Evolutionary conservation across 2,329 filamentous ascomycete genomes (phyloP).

Genomic region (Fusarium sp.): DNA sequence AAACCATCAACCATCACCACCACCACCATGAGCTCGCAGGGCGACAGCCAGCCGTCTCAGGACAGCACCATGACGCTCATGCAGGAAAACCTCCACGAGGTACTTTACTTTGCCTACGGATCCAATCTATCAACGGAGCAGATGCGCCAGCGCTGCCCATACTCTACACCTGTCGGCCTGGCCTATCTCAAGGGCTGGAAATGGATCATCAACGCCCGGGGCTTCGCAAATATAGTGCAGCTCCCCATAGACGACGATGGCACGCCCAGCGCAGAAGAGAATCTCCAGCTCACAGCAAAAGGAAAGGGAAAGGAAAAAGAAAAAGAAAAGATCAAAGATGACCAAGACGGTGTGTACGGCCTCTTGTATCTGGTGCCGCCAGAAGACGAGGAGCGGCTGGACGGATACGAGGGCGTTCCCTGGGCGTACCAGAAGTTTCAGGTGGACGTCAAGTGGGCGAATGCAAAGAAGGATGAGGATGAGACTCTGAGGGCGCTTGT

Average conservation of each 20-base stretch:
- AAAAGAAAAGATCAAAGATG: neutral
- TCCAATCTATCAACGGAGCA: slow-evolving; percentile 74
- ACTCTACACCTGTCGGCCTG: slow-evolving; percentile 65
- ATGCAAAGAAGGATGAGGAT: slow-evolving; percentile 37
- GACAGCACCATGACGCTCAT: slow-evolving; percentile 52
- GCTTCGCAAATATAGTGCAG: slow-evolving; percentile 75
- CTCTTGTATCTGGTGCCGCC: slow-evolving; percentile 64
- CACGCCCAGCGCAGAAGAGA: slow-evolving; percentile 7
- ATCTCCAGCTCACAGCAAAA: slow-evolving; percentile 6
- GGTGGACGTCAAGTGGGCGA: slow-evolving; percentile 49
- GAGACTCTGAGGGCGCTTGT: slow-evolving; percentile 59
- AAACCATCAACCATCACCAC: neutral
- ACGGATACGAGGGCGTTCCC: slow-evolving; percentile 71
- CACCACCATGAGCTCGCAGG: slow-evolving; percentile 45
- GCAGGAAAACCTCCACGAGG: slow-evolving; percentile 50
- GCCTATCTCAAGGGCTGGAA: slow-evolving; percentile 66
- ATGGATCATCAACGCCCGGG: slow-evolving; percentile 75
- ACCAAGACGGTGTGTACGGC: slow-evolving; percentile 62
- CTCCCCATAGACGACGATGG: slow-evolving; percentile 25
- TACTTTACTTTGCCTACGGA: slow-evolving; percentile 76
- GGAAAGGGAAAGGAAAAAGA: slow-evolving; percentile 14
- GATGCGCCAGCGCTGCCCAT: slow-evolving; percentile 72
- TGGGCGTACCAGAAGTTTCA: slow-evolving; percentile 66
- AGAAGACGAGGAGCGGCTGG: slow-evolving; percentile 63
- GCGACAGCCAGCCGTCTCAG: slow-evolving; percentile 51